Evolutionary conservation across 2,329 filamentous ascomycete species (phyloP), one percentile per base, ranked within the genome.

Genomic region (Teratosphaeria zuluensis): DNA sequence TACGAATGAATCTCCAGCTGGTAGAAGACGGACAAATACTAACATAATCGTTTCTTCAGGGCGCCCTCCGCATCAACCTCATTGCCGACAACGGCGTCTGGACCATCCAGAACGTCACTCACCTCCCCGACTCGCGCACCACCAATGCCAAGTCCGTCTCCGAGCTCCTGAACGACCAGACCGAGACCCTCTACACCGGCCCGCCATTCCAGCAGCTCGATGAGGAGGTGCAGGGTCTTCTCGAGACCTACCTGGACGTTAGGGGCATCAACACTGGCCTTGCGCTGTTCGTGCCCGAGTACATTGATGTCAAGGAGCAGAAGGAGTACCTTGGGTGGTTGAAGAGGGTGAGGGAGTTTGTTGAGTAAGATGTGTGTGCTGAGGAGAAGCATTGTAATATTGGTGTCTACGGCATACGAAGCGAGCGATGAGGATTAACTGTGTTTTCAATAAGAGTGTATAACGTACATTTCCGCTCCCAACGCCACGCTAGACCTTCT

Each of bases 231-330:
- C 92, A 97, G 80, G 82, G 90, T 57, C 82, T 96, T 68, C 81
- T 97, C 73, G 92, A 97, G 82, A 85, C 88, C 68, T 99, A 92
- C 79, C 83, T 99, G 63, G 91, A 96, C 76, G 94, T 96, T 82
- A 85, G 94, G 68, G 94, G 92, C 64, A 84, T 99, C 76, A 90
- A 92, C 70, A 86, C 88, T 68, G 84, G 87, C 60, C 83, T 99
- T 68, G 92, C 92, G 57, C 78, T 92, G 66, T 96, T 97, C 75
- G 87, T 95, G 52, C 90, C 92, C 42, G 92, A 97, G 74, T 99
- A 96, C 78, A 92, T 97, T 71, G 91, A 97, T 73, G 84, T 89
- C 77, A 99, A 99, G 86, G 94, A 99, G 84, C 92, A 97, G 84
- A 88, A 86, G 78, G 94, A 99, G 82, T 99, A 99, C 76, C 79